Evolutionary conservation across 2,329 filamentous ascomycete genomes (phyloP).

Genomic region (Mycosphaerella sp.): DNA sequence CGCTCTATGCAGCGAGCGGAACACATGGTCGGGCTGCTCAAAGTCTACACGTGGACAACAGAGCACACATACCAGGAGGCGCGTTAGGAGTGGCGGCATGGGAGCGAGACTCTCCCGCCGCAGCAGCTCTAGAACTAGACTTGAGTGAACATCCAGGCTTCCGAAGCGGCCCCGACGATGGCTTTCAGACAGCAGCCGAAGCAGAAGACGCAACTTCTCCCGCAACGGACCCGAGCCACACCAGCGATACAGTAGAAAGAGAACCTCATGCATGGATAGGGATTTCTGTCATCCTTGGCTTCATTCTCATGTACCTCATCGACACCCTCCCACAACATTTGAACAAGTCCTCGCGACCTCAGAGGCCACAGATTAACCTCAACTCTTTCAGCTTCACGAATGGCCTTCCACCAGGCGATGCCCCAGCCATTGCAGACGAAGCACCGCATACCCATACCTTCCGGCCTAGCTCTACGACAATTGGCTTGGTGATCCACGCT

Average conservation of each 20-base stretch:
- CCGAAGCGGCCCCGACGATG: conserved; percentile 31
- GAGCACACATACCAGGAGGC: background rate
- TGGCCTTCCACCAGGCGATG: conserved; percentile 12
- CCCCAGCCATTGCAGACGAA: conserved; percentile 20
- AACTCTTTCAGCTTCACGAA: conserved; percentile 59
- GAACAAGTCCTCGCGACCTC: conserved; percentile 45
- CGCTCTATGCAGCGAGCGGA: conserved; percentile 59
- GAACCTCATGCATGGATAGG: conserved; percentile 75
- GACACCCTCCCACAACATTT: conserved; percentile 76
- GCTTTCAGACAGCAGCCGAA: conserved; percentile 18
- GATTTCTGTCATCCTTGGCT: conserved; percentile 77
- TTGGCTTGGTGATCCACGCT: conserved; percentile 91
- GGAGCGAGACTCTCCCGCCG: background rate
- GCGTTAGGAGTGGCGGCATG: background rate
- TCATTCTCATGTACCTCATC: conserved; percentile 94
- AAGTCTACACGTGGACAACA: background rate
- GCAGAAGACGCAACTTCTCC: conserved; percentile 13
- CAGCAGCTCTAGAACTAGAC: conserved; percentile 2
- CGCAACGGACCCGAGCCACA: conserved; percentile 15
- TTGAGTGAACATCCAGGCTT: conserved; percentile 15
- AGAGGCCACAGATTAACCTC: conserved; percentile 79
- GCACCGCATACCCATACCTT: conserved; percentile 11
- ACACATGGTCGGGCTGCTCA: conserved; percentile 20
- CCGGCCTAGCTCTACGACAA: conserved; percentile 55
- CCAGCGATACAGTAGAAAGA: conserved; percentile 27